These are phyloP conservation scores for Suillus spraguei DNA, from an alignment of 768 basidiomycete species.

Conservation along the genomic window DNA sequence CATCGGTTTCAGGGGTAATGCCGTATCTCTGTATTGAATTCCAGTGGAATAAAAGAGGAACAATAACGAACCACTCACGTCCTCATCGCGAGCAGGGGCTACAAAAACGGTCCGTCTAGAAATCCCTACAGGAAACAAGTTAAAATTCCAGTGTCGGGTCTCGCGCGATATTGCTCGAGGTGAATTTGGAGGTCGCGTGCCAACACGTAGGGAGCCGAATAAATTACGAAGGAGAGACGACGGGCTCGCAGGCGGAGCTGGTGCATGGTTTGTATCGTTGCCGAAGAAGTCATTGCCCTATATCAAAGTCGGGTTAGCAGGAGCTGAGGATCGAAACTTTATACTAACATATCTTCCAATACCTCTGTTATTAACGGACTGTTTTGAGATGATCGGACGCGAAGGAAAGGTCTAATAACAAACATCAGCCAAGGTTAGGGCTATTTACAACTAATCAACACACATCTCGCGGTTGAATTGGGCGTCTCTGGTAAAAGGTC, in stretches of 20 bases:
- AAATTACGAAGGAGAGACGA: background rate
- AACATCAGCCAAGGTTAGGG: background rate
- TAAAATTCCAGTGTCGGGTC: background rate
- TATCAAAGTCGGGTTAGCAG: background rate
- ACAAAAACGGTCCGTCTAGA: background rate
- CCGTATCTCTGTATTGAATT: background rate
- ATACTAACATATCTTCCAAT: slow-evolving; percentile 3
- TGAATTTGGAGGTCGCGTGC: background rate
- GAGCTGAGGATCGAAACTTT: background rate
- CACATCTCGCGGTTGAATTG: background rate
- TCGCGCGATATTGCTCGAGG: background rate
- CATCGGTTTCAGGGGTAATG: background rate
- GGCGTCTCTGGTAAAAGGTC: background rate
- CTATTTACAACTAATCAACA: background rate
- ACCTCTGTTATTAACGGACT: slow-evolving; percentile 21
- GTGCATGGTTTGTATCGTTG: background rate
- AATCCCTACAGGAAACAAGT: background rate
- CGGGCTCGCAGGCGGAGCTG: background rate
- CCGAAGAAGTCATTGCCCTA: background rate
- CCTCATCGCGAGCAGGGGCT: background rate
- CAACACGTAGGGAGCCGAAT: background rate
- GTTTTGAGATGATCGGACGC: background rate
- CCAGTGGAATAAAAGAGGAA: background rate
- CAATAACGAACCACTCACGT: background rate
- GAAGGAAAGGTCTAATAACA: background rate